Percentiles rank a stretch among this genome's conserved stretches.
Evolutionary conservation across 805 yeast species (phyloP).

Genomic region (Candida chauliodis): DNA sequence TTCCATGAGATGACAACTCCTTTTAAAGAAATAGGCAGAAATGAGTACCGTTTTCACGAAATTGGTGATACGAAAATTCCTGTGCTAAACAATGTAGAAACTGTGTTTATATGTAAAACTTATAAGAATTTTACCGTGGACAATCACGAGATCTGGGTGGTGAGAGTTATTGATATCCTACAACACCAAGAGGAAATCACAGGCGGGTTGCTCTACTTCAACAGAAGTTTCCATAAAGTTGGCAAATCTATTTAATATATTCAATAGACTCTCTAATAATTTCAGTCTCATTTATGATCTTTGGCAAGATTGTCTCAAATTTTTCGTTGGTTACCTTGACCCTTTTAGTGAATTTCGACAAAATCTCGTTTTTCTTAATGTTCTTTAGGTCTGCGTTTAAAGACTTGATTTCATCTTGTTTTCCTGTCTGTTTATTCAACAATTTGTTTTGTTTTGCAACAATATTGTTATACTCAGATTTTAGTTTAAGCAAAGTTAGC

Average conservation of each 20-base stretch:
- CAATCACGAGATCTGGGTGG: conserved; percentile 91
- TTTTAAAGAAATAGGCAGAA: conserved; percentile 34
- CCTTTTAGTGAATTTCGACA: conserved; percentile 22
- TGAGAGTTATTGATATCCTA: conserved; percentile 60
- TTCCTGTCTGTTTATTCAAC: conserved; percentile 20
- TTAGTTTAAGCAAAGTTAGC: conserved; percentile 18
- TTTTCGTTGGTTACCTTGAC: conserved; percentile 28
- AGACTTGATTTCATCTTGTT: conserved; percentile 23
- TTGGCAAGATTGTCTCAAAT: conserved; percentile 33
- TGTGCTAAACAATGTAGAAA: conserved; percentile 52
- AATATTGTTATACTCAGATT: conserved; percentile 19
- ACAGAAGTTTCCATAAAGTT: conserved; percentile 54
- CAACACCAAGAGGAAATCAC: conserved; percentile 23
- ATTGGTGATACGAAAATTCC: conserved; percentile 38
- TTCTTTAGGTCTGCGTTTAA: conserved; percentile 23
- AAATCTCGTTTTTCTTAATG: conserved; percentile 24
- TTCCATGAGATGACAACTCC: conserved; percentile 53
- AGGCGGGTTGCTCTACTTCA: conserved; percentile 67
- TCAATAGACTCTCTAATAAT: conserved; percentile 12
- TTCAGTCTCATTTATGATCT: conserved; percentile 21
- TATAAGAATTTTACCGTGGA: conserved; percentile 55
- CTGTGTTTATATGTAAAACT: conserved; percentile 60
- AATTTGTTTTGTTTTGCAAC: conserved; percentile 24
- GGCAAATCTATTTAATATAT: conserved; percentile 34
- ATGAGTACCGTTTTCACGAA: conserved; percentile 20